Base-by-base conservation (phyloP, 2,329 filamentous ascomycete genomes). In the Aureobasidium sp. region DNA sequence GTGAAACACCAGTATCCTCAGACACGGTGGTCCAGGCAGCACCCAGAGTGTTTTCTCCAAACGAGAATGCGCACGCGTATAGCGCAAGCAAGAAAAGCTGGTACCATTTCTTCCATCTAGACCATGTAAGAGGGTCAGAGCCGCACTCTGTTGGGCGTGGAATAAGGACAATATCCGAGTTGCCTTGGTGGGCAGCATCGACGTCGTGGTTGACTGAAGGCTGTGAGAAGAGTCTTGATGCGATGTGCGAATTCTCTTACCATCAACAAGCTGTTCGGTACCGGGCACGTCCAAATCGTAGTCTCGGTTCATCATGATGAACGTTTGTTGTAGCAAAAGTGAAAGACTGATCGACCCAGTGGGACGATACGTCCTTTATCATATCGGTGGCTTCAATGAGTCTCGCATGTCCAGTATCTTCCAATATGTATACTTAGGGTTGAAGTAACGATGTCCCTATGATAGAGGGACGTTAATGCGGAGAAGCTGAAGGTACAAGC, bases 1-100 rank as follows among this genome's bases (percentile, higher is more conserved):
- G 59, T 1, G 66, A 69, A 19, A 76, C 73, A 10, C 69, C 68
- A 0, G 73, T 74, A 7, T 76, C 72, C 1, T 69, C 64, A 9
- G 72, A 71, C n/a, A 76, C 72, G 11, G 71, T 70, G 0, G 73
- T 75, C 74, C 74, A 76, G 46, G 73, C 72, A 17, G 74, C 73
- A n/a, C 74, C 74, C 42, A 72, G 69, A 38, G 72, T 73, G 55
- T 75, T 76, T 60, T 75, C 74, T 15, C 73, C 74, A 60, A 71
- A 74, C 1, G 73, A 74, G 61, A 74, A 73, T 1, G 73, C 70
- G 42, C 74, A 75, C 2, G 74, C 74, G 54, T 75, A 77, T 1
- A 73, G 60, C 1, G 74, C 71, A 1, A 75, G 70, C 4, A 77
- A 62, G 60, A 74, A 73, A 1, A 76, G 67, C 11, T 73, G 71